Base-by-base conservation (phyloP, 768 basidiomycete species). In the Phallus indusiatus region DNA sequence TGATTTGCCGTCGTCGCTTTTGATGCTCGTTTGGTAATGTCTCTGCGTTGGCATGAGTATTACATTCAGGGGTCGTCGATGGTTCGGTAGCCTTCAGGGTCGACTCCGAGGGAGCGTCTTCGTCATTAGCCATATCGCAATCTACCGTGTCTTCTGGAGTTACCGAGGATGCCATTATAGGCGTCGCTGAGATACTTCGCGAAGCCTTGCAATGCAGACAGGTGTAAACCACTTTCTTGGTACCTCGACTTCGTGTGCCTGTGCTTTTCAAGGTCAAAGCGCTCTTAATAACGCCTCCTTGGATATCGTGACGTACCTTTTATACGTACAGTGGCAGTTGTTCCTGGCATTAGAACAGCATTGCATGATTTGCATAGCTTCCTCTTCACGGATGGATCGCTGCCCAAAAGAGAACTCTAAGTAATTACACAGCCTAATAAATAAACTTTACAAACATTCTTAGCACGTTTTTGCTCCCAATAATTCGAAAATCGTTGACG, bases 321-420 rank as follows among this genome's bases (percentile, higher is more conserved):
- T 8, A 88, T 70, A 2, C 90, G 82, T 21, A 89, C 78, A 0
- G 74, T 76, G 0, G 81, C 80, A 0, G 86, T 84, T 0, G 79
- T 62, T 12, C 91, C 91, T 0, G 89, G 85, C 1, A 91, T 64
- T 4, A 93, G 74, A 8, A 85, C 75, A 0, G 74, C 68, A 58
- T 80, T 75, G 66, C 91, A 94, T 1, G 75, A 74, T 67, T 80
- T 82, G 72, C 91, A 94, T 7, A 92, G 65, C 1, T 84, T 81
- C 11, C 91, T 84, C 68, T 94, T 94, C n/a, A 94, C 77, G 0
- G 79, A 73, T 0, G 91, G 90, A 67, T 94, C 91, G 64, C 91
- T 14, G 36, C 21, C n/a, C 22, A 49, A 22, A 1, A 48, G 2
- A 11, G 22, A 10, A 21, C 33, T 37, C 60, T 52, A 1, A 28